phyloP scores from a whole-genome alignment of 768 basidiomycete genomes.

The Boletus reticulatus region DNA sequence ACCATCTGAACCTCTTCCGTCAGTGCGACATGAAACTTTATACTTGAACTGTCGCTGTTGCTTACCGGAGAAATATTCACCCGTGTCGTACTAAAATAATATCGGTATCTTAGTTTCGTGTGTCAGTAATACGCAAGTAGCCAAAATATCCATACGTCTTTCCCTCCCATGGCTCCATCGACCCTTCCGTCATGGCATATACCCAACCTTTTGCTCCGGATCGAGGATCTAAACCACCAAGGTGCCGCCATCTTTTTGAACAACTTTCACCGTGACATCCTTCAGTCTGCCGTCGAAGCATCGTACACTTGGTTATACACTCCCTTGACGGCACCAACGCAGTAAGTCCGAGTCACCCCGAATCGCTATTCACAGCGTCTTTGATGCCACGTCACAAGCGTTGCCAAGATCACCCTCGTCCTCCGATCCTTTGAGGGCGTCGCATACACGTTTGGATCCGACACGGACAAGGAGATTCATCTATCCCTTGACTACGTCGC shows the following conservation, averaged over 20 bases:
- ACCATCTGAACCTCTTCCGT: not conserved
- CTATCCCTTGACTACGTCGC: conserved; percentile 66
- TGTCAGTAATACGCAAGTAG: conserved; percentile 1
- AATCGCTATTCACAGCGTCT: not conserved
- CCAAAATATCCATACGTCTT: not conserved
- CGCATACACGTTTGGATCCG: conserved; percentile 60
- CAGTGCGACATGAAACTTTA: not conserved
- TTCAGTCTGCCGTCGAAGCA: conserved; percentile 38
- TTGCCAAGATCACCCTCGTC: conserved; percentile 53
- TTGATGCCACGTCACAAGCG: conserved; percentile 34
- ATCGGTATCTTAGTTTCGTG: conserved; percentile 4
- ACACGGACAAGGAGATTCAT: conserved; percentile 69
- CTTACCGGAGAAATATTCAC: not conserved
- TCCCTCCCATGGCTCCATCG: conserved; percentile 20
- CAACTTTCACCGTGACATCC: conserved; percentile 40
- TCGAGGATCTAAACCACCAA: conserved; percentile 59
- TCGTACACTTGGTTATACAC: conserved; percentile 45
- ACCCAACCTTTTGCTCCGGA: conserved; percentile 52
- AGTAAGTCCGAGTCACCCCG: conserved; percentile 34
- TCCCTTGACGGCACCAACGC: conserved; percentile 43
- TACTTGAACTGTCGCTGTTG: too few species aligned
- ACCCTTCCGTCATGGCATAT: conserved; percentile 45
- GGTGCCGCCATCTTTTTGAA: conserved; percentile 57
- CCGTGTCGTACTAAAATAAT: conserved; percentile 3
- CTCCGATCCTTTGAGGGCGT: conserved; percentile 68